A percentile compares a stretch with the other conserved stretches of the same genome.
Evolutionary conservation across 495 filamentous ascomycete species (phyloP).

Genomic region (Lasiosphaeria hispida): DNA sequence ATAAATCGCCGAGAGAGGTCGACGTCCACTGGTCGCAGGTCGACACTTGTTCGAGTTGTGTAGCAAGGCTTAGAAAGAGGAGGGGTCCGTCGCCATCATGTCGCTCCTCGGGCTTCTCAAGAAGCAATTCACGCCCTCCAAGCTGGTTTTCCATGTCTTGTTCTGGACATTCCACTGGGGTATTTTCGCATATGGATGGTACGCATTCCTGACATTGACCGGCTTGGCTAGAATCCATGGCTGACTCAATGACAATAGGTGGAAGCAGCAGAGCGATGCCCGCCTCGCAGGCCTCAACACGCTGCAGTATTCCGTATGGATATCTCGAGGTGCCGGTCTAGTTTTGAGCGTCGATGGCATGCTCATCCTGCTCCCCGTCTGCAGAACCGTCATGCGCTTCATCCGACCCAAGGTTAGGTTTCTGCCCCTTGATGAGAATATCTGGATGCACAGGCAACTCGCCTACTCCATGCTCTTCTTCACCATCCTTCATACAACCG

Average conservation of each 20-base stretch:
- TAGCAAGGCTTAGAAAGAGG: constrained; percentile 23
- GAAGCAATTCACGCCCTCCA: constrained; percentile 62
- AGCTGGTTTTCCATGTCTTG: constrained; percentile 75
- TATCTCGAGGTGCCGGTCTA: constrained; percentile 90
- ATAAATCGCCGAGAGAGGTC: constrained; percentile 13
- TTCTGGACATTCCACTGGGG: constrained; percentile 84
- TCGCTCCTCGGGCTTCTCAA: constrained; percentile 38
- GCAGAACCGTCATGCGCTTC: constrained; percentile 79
- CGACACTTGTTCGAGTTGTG: constrained; percentile 40
- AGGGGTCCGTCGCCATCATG: constrained; percentile 40
- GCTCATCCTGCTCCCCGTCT: constrained; percentile 91
- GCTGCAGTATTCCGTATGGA: constrained; percentile 86
- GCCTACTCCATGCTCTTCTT: constrained; percentile 87
- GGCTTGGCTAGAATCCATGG: background rate
- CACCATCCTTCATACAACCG: constrained; percentile 68
- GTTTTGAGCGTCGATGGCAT: constrained; percentile 77
- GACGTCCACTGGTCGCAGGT: constrained; percentile 47
- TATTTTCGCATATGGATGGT: constrained; percentile 90
- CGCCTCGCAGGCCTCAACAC: constrained; percentile 75
- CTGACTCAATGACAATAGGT: constrained; percentile 53
- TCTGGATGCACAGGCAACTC: constrained; percentile 96
- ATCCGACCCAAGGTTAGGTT: constrained; percentile 84
- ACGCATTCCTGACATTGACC: constrained; percentile 25
- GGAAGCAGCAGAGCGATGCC: constrained; percentile 64
- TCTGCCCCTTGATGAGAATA: constrained; percentile 88